Evolutionary conservation across 202 grass and related monocot species (phyloP), one percentile per base, ranked within the genome.

Genomic region (Hordeum pubiflorum): DNA sequence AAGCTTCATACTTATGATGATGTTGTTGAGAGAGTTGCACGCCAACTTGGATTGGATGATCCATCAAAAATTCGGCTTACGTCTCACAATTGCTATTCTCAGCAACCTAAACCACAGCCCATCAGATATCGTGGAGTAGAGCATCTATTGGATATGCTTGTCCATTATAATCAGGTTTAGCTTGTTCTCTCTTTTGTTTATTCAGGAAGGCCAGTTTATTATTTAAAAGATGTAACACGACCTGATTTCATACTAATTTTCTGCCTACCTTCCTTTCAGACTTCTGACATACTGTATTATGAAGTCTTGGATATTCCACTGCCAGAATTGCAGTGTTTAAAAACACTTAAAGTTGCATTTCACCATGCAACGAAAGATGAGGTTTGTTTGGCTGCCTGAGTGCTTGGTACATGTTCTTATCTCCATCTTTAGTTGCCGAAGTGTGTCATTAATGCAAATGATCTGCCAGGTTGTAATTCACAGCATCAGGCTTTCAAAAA

Each of bases 331-430:
- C 90, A 97, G 80, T 81, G 94, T 79, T 88, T 97, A 20, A 97
- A 94, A 87, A 94, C 92, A 54, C 90, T 97, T 75, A 97, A 97
- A 86, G 94, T 97, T 85, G 90, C 92, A 85, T 97, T 97, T 81
- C 92, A 97, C 61, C 92, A 97, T 91, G 86, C 92, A 72, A 91
- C 90, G 32, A 94, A 97, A 79, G 92, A 97, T 7, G 92, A 97
- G 95, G 95, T 97, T 62, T 36, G 82, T 68, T 40, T 88, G 73
- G 22, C 46, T 50, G 50, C 50, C 50, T 54, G 50, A 54, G 50
- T 83, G 39, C 13, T 12, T 62, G 20, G 4, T 60, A 44, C 18
- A 69, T 79, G 41, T 54, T 79, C 31, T 44, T 67, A 60, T 13
- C 56, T 66, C 18, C 72, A 69, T 55, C 23, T 56, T 69, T 52